Percentiles rank a stretch among this genome's conserved stretches.
These are phyloP conservation scores for Parachaetomium inaequale DNA, from an alignment of 495 filamentous ascomycete species.

Conservation along the genomic window DNA sequence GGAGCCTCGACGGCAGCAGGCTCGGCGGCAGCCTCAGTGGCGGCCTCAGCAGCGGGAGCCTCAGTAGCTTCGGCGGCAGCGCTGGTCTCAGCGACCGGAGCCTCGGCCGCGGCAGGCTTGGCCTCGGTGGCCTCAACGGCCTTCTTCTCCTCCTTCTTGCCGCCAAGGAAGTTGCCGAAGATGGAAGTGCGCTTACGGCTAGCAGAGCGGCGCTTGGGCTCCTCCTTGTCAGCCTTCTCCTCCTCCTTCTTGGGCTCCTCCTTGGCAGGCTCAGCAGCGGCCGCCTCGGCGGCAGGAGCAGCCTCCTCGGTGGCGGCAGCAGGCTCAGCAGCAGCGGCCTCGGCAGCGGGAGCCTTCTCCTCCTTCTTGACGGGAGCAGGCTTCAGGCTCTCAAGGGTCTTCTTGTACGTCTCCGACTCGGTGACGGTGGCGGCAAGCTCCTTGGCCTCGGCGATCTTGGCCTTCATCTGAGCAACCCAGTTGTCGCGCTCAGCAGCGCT, in stretches of 20 bases:
- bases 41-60: conserved; percentile 28
- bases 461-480: conserved; percentile 78
- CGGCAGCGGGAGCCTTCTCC: conserved; percentile 40
- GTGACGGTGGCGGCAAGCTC: conserved; percentile 63
- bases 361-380: conserved; percentile 49
- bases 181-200: conserved; percentile 84
- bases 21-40: conserved; percentile 29
- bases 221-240: conserved; percentile 42
- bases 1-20: conserved; percentile 36
- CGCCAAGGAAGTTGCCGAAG: conserved; percentile 70
- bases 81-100: conserved; percentile 30
- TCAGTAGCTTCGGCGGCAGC: conserved; percentile 24
- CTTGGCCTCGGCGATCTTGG: conserved; percentile 74
- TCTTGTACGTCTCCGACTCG: conserved; percentile 74
- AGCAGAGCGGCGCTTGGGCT: conserved; percentile 64
- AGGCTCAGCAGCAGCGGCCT: conserved; percentile 43
- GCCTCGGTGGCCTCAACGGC: conserved; percentile 48
- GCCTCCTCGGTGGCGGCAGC: conserved; percentile 49
- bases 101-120: conserved; percentile 39
- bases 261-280: conserved; percentile 43
- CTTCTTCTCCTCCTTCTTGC: conserved; percentile 72
- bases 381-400: conserved; percentile 68
- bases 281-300: conserved; percentile 36
- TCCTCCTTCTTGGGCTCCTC: conserved; percentile 44
- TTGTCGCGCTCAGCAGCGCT: conserved; percentile 75